Evolutionary conservation across 805 yeast genomes (phyloP).

Genomic region (Kuraishia borneana): DNA sequence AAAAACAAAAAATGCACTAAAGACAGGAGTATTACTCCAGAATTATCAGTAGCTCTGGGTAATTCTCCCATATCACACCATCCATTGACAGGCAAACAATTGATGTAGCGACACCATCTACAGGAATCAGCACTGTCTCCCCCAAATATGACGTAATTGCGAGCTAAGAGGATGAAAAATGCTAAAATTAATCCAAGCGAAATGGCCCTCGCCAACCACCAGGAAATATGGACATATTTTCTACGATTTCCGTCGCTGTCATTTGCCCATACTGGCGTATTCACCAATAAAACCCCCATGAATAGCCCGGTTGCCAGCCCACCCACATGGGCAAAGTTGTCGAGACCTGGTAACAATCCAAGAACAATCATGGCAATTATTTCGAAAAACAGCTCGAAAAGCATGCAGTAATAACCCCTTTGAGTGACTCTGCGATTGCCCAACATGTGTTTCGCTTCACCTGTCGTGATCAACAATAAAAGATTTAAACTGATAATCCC

Average conservation of each 20-base stretch:
- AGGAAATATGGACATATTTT: conserved; percentile 29
- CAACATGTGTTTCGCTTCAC: conserved; percentile 28
- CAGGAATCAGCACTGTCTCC: conserved; percentile 32
- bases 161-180: conserved; percentile 36
- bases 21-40: too few relatives aligned
- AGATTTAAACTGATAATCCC: conserved; percentile 58
- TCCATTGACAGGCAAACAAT: conserved; percentile 57
- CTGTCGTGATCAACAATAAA: conserved; percentile 40
- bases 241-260: conserved; percentile 8
- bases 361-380: conserved; percentile 47
- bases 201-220: conserved; percentile 39
- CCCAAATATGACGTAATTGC: conserved; percentile 36
- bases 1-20: too few relatives aligned
- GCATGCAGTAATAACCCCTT: conserved; percentile 32
- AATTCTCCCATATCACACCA: conserved; percentile 41
- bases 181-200: conserved; percentile 33
- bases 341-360: conserved; percentile 64
- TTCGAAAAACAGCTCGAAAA: conserved; percentile 38
- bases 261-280: conserved; percentile 33
- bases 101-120: conserved; percentile 64
- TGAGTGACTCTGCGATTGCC: conserved; percentile 15
- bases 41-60: too few relatives aligned
- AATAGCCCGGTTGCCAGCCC: conserved; percentile 57
- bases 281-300: conserved; percentile 34
- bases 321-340: conserved; percentile 67